These are phyloP conservation scores for Cladosporium sp. DNA, from an alignment of 2,329 filamentous ascomycete genomes.

Conservation along the genomic window DNA sequence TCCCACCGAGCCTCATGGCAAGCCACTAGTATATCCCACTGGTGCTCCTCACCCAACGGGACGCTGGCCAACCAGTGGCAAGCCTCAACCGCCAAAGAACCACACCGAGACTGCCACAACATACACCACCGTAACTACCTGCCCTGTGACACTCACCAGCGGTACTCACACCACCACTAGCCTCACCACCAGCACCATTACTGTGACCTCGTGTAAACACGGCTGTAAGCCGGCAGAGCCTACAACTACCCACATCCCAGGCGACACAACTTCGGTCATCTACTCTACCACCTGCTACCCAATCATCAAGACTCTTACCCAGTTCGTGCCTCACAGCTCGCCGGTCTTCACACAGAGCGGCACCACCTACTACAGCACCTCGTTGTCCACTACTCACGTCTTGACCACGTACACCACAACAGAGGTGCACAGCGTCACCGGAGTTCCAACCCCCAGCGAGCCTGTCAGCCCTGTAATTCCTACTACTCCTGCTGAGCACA, in stretches of 20 bases:
- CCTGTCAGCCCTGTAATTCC: neutral
- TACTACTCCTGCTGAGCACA: neutral
- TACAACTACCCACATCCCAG: constrained; percentile 12
- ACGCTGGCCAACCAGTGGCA: neutral
- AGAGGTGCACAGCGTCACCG: constrained; percentile 7
- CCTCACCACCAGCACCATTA: constrained; percentile 17
- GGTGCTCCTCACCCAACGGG: constrained; percentile 11
- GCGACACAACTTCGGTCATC: constrained; percentile 14
- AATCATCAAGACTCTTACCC: constrained; percentile 11
- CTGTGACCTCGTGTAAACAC: constrained; percentile 17
- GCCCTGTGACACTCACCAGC: constrained; percentile 17
- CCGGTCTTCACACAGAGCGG: constrained; percentile 15
- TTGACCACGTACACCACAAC: constrained; percentile 15
- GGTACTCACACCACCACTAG: constrained; percentile 14
- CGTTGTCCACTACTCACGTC: constrained; percentile 16
- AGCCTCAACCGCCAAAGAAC: constrained; percentile 15
- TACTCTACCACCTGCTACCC: constrained; percentile 16
- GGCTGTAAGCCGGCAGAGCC: constrained; percentile 15
- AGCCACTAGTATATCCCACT: neutral
- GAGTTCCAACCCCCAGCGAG: constrained; percentile 5
- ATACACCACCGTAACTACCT: constrained; percentile 17
- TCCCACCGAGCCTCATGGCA: neutral
- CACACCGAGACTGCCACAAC: constrained; percentile 17
- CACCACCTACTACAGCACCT: constrained; percentile 20
- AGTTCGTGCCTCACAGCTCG: constrained; percentile 19